Base-by-base conservation (phyloP, 2,329 filamentous ascomycete genomes). In the Calonectria pseudoreteaudii region DNA sequence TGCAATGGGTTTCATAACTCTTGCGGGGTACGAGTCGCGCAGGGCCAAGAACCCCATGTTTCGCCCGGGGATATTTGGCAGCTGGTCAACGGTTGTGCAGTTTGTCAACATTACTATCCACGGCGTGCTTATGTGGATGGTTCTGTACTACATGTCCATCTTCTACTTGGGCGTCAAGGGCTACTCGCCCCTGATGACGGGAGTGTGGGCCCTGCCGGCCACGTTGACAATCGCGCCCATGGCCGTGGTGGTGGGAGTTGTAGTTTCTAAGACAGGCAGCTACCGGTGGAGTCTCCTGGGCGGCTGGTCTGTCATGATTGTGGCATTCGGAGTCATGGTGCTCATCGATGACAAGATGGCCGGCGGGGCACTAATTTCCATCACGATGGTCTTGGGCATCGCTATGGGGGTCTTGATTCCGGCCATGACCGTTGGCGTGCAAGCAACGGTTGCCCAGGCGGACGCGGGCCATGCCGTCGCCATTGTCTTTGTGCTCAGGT, bases 381-480 rank as follows among this genome's bases (percentile, higher is more conserved):
- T 94, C 56, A 92, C 90, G 78, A 80, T 93, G 8, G 85, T 91
- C 23, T 84, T 90, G 16, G 92, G 92, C 0, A 68, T 93, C 6
- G 92, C 92, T 18, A 88, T 90, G 3, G 93, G 93, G 2, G 87
- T 93, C 69, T 85, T 94, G 8, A 93, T 93, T 82, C 90, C 93
- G 0, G 86, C 89, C n/a, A 90, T 93, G 84, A 87, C 86, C 0
- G 89, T 93, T 41, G 88, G 90, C 1, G 88, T 94, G 30, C 93
- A 94, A 82, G 92, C 92, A 10, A 80, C 76, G 6, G 77, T 76
- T 9, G 41, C 60, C 11, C 70, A 73, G n/a, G 65, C 36, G 9
- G 77, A 80, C 13, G 74, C 74, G 44, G 79, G 77, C 2, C 78
- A 80, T 56, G 78, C 79, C n/a, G 75, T 79, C 23, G 76, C 75